Evolutionary conservation across 2,329 filamentous ascomycete species (phyloP), one percentile per base, ranked within the genome.

Genomic region (Escovopsis weberi): DNA sequence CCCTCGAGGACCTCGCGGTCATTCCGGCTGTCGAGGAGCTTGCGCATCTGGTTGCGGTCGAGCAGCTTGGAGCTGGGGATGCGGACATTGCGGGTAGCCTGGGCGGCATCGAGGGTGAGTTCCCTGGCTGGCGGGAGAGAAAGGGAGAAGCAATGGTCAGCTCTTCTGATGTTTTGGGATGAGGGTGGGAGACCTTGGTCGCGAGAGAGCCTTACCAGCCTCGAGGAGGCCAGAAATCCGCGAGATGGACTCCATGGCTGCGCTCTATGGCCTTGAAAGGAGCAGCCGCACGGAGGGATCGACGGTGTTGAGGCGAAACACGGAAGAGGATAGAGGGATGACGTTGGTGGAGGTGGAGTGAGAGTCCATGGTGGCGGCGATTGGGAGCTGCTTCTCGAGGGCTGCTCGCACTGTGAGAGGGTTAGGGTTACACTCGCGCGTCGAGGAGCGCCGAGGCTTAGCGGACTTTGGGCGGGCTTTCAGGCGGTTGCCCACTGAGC

Each of bases 31-130:
- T 96, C 91, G 49, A 98, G 73, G 15, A 96, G 75, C 67, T 89
- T 94, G 70, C 93, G 93, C 58, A 96, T 82, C 65, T 95, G 87
- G 45, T 75, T 70, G n/a, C 79, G 74, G 46, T 88, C 82, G 49
- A 91, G 66, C 38, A 78, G 75, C 42, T 77, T 76, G 23, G 75
- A 70, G 33, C 77, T 69, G 52, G 72, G 70, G 11, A 32, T 32
- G 46, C 77, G 70, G 47, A 72, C 70, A 58, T 68, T 74, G 56
- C 85, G 77, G 53, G 88, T 87, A 53, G 87, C 85, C 62, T 88
- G 85, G 54, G 91, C 89, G 52, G 91, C 91, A 74, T 98, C 91
- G 65, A 98, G 79, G 44, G 91, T 98, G 59, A 98, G 80, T 66
- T 96, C 91, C 64, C 91, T 83, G 59, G 91, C 91, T 94, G 35